A percentile compares a stretch with the other conserved stretches of the same genome.
These are phyloP conservation scores for Exophiala bonariae DNA, from an alignment of 2,329 filamentous ascomycete genomes.

Conservation along the genomic window DNA sequence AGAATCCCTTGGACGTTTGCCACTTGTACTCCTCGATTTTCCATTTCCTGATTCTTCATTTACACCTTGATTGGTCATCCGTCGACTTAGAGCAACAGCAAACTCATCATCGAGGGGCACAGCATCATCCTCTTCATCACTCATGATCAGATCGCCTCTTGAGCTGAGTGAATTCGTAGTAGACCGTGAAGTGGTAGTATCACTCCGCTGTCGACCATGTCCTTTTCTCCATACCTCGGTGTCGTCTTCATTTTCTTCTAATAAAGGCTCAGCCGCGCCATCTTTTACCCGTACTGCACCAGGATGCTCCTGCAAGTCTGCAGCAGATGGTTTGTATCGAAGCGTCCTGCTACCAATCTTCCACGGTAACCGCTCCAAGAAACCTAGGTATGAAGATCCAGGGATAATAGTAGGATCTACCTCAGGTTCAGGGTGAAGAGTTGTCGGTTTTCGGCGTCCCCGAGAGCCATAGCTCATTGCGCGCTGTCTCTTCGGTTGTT, in stretches of 20 bases:
- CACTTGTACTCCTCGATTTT: slow-evolving; percentile 47
- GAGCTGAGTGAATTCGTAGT: slow-evolving; percentile 86
- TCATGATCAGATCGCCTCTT: slow-evolving; percentile 85
- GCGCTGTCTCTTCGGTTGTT: slow-evolving; percentile 69
- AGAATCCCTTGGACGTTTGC: slow-evolving; percentile 47
- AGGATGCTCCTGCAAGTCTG: slow-evolving; percentile 85
- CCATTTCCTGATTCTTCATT: slow-evolving; percentile 71
- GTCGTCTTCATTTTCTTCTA: slow-evolving; percentile 60
- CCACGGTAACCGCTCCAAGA: slow-evolving; percentile 80
- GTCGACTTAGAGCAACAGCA: slow-evolving; percentile 74
- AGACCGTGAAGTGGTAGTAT: slow-evolving; percentile 74
- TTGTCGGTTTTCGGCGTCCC: slow-evolving; percentile 43
- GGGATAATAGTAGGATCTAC: slow-evolving; percentile 85
- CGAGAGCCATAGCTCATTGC: slow-evolving; percentile 89
- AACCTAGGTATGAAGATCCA: slow-evolving; percentile 80
- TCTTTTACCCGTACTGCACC: slow-evolving; percentile 50
- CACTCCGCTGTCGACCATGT: slow-evolving; percentile 67
- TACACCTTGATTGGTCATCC: slow-evolving; percentile 53
- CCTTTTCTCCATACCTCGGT: slow-evolving; percentile 33
- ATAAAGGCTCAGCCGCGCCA: slow-evolving; percentile 68
- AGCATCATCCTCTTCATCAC: slow-evolving; percentile 90
- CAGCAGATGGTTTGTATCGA: slow-evolving; percentile 86
- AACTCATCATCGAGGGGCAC: slow-evolving; percentile 93
- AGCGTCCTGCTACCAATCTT: slow-evolving; percentile 75
- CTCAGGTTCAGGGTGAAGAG: slow-evolving; percentile 57